Evolutionary conservation across 192 early-diverging fungal genomes (phyloP).

Genomic region (Coemansia aciculifera): DNA sequence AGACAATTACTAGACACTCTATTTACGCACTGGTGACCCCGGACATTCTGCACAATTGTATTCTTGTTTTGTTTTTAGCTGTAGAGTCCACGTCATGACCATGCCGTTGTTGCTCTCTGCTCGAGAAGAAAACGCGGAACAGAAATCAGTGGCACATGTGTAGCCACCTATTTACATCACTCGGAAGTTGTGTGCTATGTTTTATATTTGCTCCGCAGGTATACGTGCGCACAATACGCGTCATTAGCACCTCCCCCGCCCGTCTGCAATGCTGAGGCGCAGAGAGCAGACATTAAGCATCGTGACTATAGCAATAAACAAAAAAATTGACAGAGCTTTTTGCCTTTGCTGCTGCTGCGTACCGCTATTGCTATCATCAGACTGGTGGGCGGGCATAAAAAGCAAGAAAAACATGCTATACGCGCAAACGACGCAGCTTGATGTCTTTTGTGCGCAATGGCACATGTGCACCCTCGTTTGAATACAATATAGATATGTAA

Average conservation of each 20-base stretch:
- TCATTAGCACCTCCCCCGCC: not conserved
- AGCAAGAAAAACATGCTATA: not conserved
- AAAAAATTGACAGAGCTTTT: not conserved
- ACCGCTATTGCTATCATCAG: slow-evolving; percentile 7
- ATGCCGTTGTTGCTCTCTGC: slow-evolving; percentile 1
- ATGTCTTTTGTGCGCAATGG: slow-evolving; percentile 6
- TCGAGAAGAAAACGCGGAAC: slow-evolving; percentile 4
- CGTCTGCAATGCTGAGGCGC: not conserved
- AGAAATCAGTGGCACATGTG: slow-evolving; percentile 5
- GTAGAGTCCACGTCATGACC: not conserved
- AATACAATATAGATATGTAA: slow-evolving; percentile 7
- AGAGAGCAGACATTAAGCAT: slow-evolving; percentile 2
- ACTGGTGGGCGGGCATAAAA: slow-evolving; percentile 5
- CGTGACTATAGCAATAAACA: slow-evolving; percentile 10
- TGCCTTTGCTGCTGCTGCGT: not conserved
- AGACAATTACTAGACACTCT: slow-evolving; percentile 9
- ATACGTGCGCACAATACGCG: not conserved
- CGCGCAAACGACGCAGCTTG: not conserved
- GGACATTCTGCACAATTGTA: slow-evolving; percentile 6
- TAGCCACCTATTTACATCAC: not conserved
- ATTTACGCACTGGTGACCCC: slow-evolving; percentile 5
- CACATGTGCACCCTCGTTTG: slow-evolving; percentile 3
- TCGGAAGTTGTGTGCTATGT: not conserved
- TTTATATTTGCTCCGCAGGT: not conserved
- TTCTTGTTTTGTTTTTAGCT: not conserved